These are phyloP conservation scores for Pseudocercospora pini-densiflorae DNA, from an alignment of 2,329 filamentous ascomycete genomes.

Conservation along the genomic window DNA sequence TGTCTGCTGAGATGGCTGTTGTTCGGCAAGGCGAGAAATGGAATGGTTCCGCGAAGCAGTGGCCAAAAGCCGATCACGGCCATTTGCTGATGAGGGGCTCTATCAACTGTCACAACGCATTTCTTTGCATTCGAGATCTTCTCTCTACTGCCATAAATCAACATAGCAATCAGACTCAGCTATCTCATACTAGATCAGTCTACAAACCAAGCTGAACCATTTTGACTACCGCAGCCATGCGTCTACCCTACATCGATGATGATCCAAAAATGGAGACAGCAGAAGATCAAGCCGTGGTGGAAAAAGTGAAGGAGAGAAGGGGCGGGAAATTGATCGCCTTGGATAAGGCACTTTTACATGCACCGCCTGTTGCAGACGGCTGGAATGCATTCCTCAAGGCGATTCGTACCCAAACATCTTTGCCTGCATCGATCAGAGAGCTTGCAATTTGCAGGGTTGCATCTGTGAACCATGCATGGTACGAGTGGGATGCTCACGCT, in stretches of 20 bases:
- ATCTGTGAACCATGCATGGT: slow-evolving; percentile 79
- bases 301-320: slow-evolving; percentile 56
- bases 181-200: neutral
- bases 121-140: neutral
- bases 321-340: slow-evolving; percentile 57
- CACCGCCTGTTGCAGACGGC: slow-evolving; percentile 60
- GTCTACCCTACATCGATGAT: slow-evolving; percentile 58
- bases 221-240: slow-evolving; percentile 48
- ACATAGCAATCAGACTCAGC: neutral
- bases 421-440: slow-evolving; percentile 65
- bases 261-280: slow-evolving; percentile 52
- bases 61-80: neutral
- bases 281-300: slow-evolving; percentile 56
- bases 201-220: neutral
- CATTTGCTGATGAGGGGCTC: slow-evolving; percentile 1
- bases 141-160: too few relatives aligned
- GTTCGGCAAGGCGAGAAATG: slow-evolving; percentile 3
- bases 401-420: slow-evolving; percentile 58
- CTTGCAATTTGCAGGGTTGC: slow-evolving; percentile 81
- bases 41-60: neutral
- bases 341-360: slow-evolving; percentile 59
- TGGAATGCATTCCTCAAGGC: slow-evolving; percentile 63
- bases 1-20: neutral
- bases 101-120: neutral
- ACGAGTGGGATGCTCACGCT: slow-evolving; percentile 81